phyloP scores from a whole-genome alignment of 2,329 filamentous ascomycete genomes.

The Mycogone perniciosa region DNA sequence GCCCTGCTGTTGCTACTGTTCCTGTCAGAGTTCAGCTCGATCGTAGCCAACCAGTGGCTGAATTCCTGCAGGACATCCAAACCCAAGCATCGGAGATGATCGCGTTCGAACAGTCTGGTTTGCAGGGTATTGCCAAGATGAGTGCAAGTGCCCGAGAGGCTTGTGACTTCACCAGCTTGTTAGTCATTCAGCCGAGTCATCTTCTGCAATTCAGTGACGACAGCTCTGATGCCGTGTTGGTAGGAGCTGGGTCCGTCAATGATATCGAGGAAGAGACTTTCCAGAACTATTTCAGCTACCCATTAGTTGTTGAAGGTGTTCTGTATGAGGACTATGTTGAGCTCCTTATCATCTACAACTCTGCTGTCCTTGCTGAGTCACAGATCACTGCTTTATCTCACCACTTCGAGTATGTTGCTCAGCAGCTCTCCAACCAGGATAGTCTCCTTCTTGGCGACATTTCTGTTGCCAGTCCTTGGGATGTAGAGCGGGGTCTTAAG shows the following conservation, averaged over 20 bases:
- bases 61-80: conserved; percentile 1
- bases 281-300: conserved; percentile 14
- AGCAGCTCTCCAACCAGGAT: conserved; percentile 9
- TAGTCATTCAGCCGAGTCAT: background rate
- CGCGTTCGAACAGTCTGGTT: conserved; percentile 3
- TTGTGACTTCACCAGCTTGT: conserved; percentile 5
- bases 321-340: conserved; percentile 9
- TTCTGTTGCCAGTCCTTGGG: conserved; percentile 4
- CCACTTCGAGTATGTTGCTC: conserved; percentile 13
- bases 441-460: background rate
- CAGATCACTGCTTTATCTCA: conserved; percentile 8
- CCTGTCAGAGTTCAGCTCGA: conserved; percentile 5
- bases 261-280: background rate
- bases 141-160: conserved; percentile 1
- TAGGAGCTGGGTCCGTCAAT: background rate
- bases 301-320: conserved; percentile 6
- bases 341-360: conserved; percentile 9
- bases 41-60: background rate
- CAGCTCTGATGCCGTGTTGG: background rate
- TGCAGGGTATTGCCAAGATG: conserved; percentile 1
- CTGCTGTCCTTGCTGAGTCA: background rate
- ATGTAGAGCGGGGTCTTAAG: conserved; percentile 5
- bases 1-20: conserved; percentile 6
- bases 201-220: background rate
- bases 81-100: conserved; percentile 3